Evolutionary conservation across 495 filamentous ascomycete genomes (phyloP), one percentile per base, ranked within the genome.

Genomic region (Hyaloscypha finlandica): DNA sequence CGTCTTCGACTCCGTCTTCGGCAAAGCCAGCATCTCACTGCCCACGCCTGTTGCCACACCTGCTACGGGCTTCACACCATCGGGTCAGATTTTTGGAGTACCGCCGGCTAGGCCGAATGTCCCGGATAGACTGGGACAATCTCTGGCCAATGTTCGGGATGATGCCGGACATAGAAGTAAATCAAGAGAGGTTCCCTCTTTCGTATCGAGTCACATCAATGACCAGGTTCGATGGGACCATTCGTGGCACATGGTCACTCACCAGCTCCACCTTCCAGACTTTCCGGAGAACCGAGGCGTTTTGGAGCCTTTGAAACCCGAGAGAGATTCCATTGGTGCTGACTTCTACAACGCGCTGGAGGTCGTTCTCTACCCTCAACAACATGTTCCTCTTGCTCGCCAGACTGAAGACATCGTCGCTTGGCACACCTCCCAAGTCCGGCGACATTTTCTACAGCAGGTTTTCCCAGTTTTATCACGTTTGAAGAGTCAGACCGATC

Each of bases 211-310:
- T 20, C 68, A 70, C 53, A 61, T 69, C 8, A 70, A 76, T 51
- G 85, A 92, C 65, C 87, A 89, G 72, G 78, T 81, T 61, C 76
- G 76, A 62, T 92, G 87, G 83, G 85, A 90, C 68, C 81, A 85
- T 61, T 86, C 90, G 45, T 92, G 91, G 89, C 84, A 86, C 72
- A 76, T 81, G 2, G 89, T 89, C 55, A 92, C 88, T 12, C 77
- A 80, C 45, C 86, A 84, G 56, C 82, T 94, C 19, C 75, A 80
- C 6, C 76, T 92, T 3, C 66, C 78, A 55, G 78, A 80, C 75
- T 55, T 71, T 51, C 52, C 59, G 20, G 62, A 61, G 42, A 58
- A 73, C 74, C 19, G 73, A 33, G 64, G 56, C 22, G 70, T 82
- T 62, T 69, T 79, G 12, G 81, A 81, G 68, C 75, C 84, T 45